A percentile compares a stretch with the other conserved stretches of the same genome.
Conservation (phyloP, 2,329 filamentous ascomycete genomes). For the Annulohypoxylon truncatum region DNA sequence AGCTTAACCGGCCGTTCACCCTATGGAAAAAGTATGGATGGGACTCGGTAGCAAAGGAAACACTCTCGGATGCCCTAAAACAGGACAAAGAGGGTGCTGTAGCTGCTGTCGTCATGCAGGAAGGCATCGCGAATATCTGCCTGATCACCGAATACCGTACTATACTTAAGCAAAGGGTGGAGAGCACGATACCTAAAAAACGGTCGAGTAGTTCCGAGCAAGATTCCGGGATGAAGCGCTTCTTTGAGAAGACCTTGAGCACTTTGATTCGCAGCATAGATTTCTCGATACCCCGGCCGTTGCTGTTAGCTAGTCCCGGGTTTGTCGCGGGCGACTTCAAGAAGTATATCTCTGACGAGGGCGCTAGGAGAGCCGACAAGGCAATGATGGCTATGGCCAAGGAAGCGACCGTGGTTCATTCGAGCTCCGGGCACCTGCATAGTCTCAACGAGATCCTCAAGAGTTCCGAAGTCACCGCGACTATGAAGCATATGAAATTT, state of each 20-base stretch:
- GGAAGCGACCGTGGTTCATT: constrained; percentile 80
- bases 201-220: constrained; percentile 72
- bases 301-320: constrained; percentile 89
- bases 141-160: constrained; percentile 85
- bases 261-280: constrained; percentile 84
- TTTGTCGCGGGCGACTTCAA: constrained; percentile 87
- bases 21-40: constrained; percentile 87
- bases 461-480: constrained; percentile 79
- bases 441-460: constrained; percentile 88
- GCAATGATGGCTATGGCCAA: constrained; percentile 70
- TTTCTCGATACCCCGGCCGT: constrained; percentile 73
- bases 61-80: constrained; percentile 81
- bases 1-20: constrained; percentile 87
- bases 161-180: constrained; percentile 76
- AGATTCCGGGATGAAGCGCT: constrained; percentile 77
- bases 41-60: constrained; percentile 87
- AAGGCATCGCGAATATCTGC: constrained; percentile 85
- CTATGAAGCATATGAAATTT: constrained; percentile 89
- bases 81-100: constrained; percentile 83
- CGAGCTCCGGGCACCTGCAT: constrained; percentile 87
- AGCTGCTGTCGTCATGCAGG: constrained; percentile 93
- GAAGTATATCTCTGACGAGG: constrained; percentile 74
- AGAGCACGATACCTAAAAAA: constrained; percentile 75
- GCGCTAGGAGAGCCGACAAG: constrained; percentile 71
- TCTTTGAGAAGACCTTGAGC: constrained; percentile 81